phyloP scores from a whole-genome alignment of 2,329 filamentous ascomycete genomes.

The Drechslerella dactyloides region DNA sequence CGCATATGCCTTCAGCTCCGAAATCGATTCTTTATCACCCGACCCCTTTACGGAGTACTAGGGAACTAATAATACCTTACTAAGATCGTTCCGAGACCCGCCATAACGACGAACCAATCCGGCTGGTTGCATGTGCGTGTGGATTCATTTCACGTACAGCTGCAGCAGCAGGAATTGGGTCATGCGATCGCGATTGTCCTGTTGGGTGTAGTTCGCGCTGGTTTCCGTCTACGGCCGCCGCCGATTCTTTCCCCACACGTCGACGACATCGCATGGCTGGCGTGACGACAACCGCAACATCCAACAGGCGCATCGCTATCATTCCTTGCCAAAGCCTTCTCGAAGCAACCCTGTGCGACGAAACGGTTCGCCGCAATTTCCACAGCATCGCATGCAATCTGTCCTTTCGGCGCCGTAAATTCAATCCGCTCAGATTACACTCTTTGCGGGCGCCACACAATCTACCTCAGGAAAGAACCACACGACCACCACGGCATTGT shows the following conservation, averaged over 20 bases:
- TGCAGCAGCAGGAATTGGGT: constrained; percentile 33
- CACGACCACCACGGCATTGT: neutral
- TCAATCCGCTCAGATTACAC: constrained; percentile 20
- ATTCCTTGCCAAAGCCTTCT: neutral
- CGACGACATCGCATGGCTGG: constrained; percentile 1
- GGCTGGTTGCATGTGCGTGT: neutral
- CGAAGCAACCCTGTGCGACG: neutral
- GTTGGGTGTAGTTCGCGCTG: constrained; percentile 20
- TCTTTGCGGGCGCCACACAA: constrained; percentile 7
- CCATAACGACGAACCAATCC: neutral
- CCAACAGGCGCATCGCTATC: neutral
- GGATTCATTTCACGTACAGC: neutral
- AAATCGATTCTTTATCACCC: constrained; percentile 4
- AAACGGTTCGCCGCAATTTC: neutral
- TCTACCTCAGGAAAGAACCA: neutral
- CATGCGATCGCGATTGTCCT: constrained; percentile 47
- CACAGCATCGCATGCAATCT: constrained; percentile 11
- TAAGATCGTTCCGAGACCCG: neutral
- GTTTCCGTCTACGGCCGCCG: constrained; percentile 31
- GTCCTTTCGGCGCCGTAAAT: constrained; percentile 17
- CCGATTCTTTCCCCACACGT: constrained; percentile 19
- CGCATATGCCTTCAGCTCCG: neutral
- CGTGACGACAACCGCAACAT: neutral
- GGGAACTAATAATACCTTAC: too few species aligned
- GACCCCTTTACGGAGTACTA: constrained; percentile 2